Percentiles rank a stretch among this genome's conserved stretches.
Evolutionary conservation across 768 basidiomycete genomes (phyloP).

Genomic region (Tulasnella sp.): DNA sequence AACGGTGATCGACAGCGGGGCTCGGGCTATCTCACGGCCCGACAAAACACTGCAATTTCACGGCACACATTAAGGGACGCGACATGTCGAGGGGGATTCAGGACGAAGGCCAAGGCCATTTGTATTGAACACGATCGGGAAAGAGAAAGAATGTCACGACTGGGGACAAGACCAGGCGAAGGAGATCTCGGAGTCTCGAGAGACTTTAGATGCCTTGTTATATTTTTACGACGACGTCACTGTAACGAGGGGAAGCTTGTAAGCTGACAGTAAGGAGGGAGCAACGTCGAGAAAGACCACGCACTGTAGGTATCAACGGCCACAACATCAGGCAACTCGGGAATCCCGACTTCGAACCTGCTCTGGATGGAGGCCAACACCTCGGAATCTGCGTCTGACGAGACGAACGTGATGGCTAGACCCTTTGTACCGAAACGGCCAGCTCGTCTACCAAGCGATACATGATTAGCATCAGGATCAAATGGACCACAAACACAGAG

Average conservation of each 20-base stretch:
- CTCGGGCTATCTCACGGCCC: no score
- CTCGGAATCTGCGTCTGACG: conserved; percentile 84
- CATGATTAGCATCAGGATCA: not conserved
- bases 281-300: conserved; percentile 28
- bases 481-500: not conserved
- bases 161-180: no score
- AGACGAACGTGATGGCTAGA: conserved; percentile 93
- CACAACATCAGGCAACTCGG: conserved; percentile 87
- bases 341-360: conserved; percentile 93
- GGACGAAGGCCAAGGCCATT: no score
- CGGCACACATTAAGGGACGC: no score
- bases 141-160: no score
- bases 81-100: no score
- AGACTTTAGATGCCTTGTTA: no score
- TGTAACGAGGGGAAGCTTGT: conserved; percentile 1
- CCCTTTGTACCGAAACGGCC: conserved; percentile 99
- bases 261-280: not conserved
- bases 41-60: no score
- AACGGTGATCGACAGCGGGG: no score
- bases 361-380: conserved; percentile 93
- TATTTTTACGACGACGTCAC: conserved; percentile 14
- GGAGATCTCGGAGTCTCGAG: no score
- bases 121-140: no score
- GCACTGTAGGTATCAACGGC: conserved; percentile 92
- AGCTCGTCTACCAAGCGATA: conserved; percentile 55